phyloP scores from a whole-genome alignment of 1,139 yeast species.

The Pichia kudriavzevii region DNA sequence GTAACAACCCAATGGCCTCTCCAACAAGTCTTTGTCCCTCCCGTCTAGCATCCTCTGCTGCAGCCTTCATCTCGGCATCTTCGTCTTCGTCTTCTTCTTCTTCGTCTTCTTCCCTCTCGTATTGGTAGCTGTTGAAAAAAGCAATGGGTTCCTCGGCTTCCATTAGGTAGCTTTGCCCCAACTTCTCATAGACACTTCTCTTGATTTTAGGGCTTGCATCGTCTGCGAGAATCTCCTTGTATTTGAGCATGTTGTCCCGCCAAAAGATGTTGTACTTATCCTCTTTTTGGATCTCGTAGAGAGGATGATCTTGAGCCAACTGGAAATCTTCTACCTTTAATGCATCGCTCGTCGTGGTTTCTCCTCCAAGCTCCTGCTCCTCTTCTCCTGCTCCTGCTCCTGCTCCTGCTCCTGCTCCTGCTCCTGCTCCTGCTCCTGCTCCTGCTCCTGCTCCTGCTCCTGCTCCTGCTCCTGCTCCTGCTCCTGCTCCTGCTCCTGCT shows the following conservation, averaged over 20 bases:
- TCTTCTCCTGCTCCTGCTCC: slow-evolving; percentile 30
- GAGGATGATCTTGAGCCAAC: slow-evolving; percentile 46
- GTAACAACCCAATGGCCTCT: slow-evolving; percentile 52
- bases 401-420: no score
- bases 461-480: slow-evolving; percentile 30
- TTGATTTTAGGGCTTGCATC: slow-evolving; percentile 12
- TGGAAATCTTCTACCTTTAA: slow-evolving; percentile 25
- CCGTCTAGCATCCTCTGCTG: slow-evolving; percentile 35
- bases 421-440: slow-evolving; percentile 29
- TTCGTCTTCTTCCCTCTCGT: slow-evolving; percentile 34
- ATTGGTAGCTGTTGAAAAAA: slow-evolving; percentile 49
- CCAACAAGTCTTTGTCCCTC: slow-evolving; percentile 43
- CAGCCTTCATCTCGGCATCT: slow-evolving; percentile 11
- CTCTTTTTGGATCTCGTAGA: slow-evolving; percentile 31
- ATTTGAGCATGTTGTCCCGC: slow-evolving; percentile 43
- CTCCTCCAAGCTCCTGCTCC: slow-evolving; percentile 29
- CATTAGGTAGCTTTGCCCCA: slow-evolving; percentile 57
- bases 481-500: slow-evolving; percentile 29
- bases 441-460: slow-evolving; percentile 30
- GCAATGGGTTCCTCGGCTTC: slow-evolving; percentile 56
- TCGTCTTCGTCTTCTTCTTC: slow-evolving; percentile 40
- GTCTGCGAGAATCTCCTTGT: slow-evolving; percentile 32
- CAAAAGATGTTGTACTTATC: slow-evolving; percentile 46
- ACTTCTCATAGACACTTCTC: slow-evolving; percentile 29
- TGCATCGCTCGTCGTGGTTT: slow-evolving; percentile 17